Evolutionary conservation across 768 basidiomycete species (phyloP), one percentile per base, ranked within the genome.

Genomic region (Lactarius sp.): DNA sequence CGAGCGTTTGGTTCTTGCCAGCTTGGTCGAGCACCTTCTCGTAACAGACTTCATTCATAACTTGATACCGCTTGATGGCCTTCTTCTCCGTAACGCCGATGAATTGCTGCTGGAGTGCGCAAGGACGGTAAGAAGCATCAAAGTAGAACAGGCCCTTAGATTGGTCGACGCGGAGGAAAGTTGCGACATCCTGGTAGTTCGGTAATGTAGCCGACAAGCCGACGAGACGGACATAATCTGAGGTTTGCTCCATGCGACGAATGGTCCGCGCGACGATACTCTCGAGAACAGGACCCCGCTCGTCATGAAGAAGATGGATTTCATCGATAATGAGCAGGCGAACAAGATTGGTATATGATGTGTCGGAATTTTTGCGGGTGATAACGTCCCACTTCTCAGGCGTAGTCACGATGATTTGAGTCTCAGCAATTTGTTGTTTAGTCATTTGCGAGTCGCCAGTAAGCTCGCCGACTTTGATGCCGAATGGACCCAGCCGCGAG

Each of bases 331-430:
- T 98, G 76, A 98, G 85, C 65, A 99, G 85, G 6, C 94, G 85
- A 16, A 98, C 96, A 56, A 98, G 86, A 72, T 97, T 98, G 52
- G 94, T 98, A 74, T 98, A 98, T 66, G 88, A 91, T 20, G 92
- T 94, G 70, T 98, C 97, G 0, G 95, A 96, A 68, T 87, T 91
- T 79, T 99, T 99, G 70, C 97, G 88, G 6, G 96, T 98, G 73
- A 99, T 96, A 71, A 99, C 97, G 69, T 99, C 96, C 93, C 94
- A 99, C 74, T 99, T 98, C 77, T 99, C 97, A 0, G 96, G 97
- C 0, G 97, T 98, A 0, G 95, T 97, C 66, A 98, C 94, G 74
- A 98, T 98, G 71, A 99, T 92, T 72, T 98, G 95, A 0, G 96
- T 97, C 71, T 95, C 94, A 9, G 94, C 77, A 59, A 98, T 98